Conservation (phyloP, 2,329 filamentous ascomycete genomes). For the Pseudogymnoascus verrucosus region DNA sequence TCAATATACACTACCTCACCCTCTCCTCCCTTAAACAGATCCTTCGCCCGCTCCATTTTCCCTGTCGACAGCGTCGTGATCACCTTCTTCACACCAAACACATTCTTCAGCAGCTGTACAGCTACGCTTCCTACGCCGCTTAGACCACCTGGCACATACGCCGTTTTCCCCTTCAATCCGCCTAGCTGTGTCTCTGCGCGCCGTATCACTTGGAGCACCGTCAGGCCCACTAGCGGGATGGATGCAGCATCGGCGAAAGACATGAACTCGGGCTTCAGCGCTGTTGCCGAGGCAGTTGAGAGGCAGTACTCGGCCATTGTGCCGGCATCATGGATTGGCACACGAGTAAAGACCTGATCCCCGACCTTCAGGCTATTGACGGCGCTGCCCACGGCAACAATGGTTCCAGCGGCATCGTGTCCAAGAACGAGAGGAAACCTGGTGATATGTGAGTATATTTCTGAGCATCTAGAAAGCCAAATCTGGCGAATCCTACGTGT, state of each 20-base stretch:
- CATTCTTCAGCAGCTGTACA: constrained; percentile 43
- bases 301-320: constrained; percentile 24
- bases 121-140: constrained; percentile 39
- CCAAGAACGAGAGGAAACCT: constrained; percentile 13
- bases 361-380: constrained; percentile 27
- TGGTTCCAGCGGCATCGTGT: constrained; percentile 24
- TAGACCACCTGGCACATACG: constrained; percentile 43
- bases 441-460: neutral
- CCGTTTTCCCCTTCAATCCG: constrained; percentile 19
- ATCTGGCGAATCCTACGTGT: constrained; percentile 22
- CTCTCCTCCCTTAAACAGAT: constrained; percentile 20
- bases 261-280: constrained; percentile 32
- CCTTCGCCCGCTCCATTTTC: constrained; percentile 39
- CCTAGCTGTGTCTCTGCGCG: constrained; percentile 8
- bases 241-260: constrained; percentile 37
- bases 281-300: constrained; percentile 19
- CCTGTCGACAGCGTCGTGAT: constrained; percentile 45
- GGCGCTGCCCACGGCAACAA: constrained; percentile 27
- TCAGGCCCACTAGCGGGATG: constrained; percentile 36
- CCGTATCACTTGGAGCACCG: constrained; percentile 30
- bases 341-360: constrained; percentile 29
- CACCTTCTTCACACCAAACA: constrained; percentile 39
- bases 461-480: neutral
- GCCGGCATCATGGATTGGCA: constrained; percentile 29
- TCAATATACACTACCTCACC: constrained; percentile 41